phyloP scores from a whole-genome alignment of 805 yeast genomes.

The Yarrowia sp. region DNA sequence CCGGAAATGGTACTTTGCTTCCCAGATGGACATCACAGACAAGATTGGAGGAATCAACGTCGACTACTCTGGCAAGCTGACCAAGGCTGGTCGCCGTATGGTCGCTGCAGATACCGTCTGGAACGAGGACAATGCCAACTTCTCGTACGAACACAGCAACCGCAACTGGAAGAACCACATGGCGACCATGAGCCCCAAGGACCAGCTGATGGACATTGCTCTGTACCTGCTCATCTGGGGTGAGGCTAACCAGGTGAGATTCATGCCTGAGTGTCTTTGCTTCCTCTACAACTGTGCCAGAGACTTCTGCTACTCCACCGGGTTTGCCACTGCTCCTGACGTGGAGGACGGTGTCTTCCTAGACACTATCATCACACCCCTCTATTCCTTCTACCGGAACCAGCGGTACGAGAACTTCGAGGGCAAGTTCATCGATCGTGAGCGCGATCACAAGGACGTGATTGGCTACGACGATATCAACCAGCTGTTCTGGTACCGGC shows the following conservation, averaged over 20 bases:
- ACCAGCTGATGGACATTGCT: constrained; percentile 67
- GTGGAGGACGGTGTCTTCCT: constrained; percentile 53
- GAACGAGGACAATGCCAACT: constrained; percentile 53
- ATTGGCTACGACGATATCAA: constrained; percentile 92
- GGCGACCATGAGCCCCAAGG: constrained; percentile 59
- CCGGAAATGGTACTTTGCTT: constrained; percentile 79
- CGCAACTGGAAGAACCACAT: constrained; percentile 55
- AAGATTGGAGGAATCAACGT: constrained; percentile 42
- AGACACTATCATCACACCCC: constrained; percentile 75
- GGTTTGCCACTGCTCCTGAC: constrained; percentile 42
- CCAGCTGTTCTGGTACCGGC: constrained; percentile 83
- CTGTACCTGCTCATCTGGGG: constrained; percentile 85
- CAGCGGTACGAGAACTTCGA: constrained; percentile 59
- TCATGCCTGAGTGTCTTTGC: constrained; percentile 88
- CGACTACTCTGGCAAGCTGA: constrained; percentile 42
- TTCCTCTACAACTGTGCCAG: constrained; percentile 83
- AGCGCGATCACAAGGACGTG: constrained; percentile 68
- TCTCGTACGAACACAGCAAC: constrained; percentile 62
- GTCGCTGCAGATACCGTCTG: constrained; percentile 39
- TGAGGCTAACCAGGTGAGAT: constrained; percentile 83
- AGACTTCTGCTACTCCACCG: constrained; percentile 64
- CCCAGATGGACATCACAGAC: constrained; percentile 69
- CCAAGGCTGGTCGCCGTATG: constrained; percentile 40
- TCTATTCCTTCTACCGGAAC: constrained; percentile 66
- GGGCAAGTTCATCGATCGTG: constrained; percentile 57